phyloP scores from a whole-genome alignment of 148 eudicot genomes.

The Spergularia marina region DNA sequence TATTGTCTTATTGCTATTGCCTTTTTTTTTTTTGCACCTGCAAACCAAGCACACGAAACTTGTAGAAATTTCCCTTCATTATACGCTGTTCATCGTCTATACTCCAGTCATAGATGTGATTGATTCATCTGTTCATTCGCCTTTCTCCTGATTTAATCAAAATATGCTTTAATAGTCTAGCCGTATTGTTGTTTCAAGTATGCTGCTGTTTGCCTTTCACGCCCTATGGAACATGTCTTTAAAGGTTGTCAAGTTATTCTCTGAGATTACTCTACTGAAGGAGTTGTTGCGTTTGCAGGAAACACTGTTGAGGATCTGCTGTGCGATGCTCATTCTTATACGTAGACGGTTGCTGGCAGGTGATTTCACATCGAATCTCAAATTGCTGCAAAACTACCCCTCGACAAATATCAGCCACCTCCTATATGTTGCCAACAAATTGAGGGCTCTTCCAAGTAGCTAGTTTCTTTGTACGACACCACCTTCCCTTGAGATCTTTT shows the following conservation, averaged over 20 bases:
- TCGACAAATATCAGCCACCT: conserved; percentile 83
- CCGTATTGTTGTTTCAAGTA: background rate
- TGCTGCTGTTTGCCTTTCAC: background rate
- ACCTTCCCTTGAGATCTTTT: background rate
- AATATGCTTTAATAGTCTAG: background rate
- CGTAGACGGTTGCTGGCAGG: conserved; percentile 94
- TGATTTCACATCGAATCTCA: conserved; percentile 92
- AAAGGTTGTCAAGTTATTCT: background rate
- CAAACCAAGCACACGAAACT: background rate
- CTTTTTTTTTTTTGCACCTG: background rate
- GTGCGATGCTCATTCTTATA: conserved; percentile 89
- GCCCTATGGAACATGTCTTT: background rate
- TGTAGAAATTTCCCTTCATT: too few relatives aligned
- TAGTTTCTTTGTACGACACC: conserved; percentile 23
- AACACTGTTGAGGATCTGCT: conserved; percentile 81
- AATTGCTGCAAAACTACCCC: conserved; percentile 90
- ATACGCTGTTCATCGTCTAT: too few relatives aligned
- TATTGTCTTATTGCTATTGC: background rate
- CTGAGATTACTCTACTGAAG: background rate
- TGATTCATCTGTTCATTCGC: background rate
- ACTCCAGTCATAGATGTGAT: too few relatives aligned
- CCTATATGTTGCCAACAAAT: conserved; percentile 88
- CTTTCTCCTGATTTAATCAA: background rate
- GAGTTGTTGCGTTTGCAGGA: conserved; percentile 50
- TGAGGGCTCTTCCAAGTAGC: conserved; percentile 51